Evolutionary conservation across 305 asterid species (phyloP), one percentile per base, ranked within the genome.

Genomic region (Coffea humblotiana): DNA sequence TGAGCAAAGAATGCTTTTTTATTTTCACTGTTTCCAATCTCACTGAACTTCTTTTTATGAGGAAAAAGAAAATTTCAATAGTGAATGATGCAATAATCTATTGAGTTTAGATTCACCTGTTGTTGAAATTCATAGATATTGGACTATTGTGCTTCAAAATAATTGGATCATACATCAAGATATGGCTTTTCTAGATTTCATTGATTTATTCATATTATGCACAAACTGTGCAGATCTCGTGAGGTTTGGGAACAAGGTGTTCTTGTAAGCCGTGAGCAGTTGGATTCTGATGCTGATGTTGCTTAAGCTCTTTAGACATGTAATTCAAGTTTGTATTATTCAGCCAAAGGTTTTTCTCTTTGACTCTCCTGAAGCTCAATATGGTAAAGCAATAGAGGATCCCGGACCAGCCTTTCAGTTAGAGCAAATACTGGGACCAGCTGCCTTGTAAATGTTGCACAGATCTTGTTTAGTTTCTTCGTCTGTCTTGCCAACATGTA

Each of bases 171-270:
- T 64, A 10, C 54, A 25, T 71, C 3, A 37, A 37, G 3, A 37
- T 37, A 37, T 37, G 43, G 43, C 43, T 37, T 37, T 71, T 60
- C 67, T 63, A 29, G 70, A 3, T 25, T 35, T 66, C 18, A 66
- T 29, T 29, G 32, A 66, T 8, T 43, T 29, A 37, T 73, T 32
- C 15, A 61, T 23, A 18, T 10, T 15, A 52, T 16, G 8, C 9
- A 12, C 77, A 54, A 58, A 18, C 48, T 73, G 73, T 76, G 5
- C 81, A 95, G 99, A 88, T 88, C 75, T 76, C 83, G 84, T 73
- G 97, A 94, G 89, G 74, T 89, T 48, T 96, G 99, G 99, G 94
- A 94, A 75, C 98, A 94, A 84, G 98, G 99, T 58, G 81, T 88
- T 78, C 97, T 92, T 63, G 89, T 89, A 54, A 92, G 86, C 78